A percentile compares a stretch with the other conserved stretches of the same genome.
phyloP scores from a whole-genome alignment of 2,329 filamentous ascomycete species.

The Apiospora aurea region DNA sequence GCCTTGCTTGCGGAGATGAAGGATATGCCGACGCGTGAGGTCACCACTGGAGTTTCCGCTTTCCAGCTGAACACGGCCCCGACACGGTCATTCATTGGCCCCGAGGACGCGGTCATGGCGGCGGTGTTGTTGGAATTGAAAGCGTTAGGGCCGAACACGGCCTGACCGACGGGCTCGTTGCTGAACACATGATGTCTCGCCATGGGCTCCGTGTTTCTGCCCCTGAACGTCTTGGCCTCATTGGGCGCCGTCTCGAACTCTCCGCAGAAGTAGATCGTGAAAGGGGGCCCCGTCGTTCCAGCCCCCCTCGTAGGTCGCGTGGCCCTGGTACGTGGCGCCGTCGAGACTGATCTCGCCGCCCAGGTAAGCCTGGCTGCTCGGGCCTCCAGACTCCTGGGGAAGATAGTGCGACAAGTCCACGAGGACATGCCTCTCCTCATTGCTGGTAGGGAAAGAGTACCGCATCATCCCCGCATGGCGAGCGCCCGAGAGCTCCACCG shows the following conservation, averaged over 20 bases:
- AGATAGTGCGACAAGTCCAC: constrained; percentile 58
- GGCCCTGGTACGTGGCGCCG: constrained; percentile 51
- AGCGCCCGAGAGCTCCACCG: constrained; percentile 63
- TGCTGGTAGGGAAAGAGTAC: constrained; percentile 35
- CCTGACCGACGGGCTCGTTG: constrained; percentile 60
- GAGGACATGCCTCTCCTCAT: constrained; percentile 45
- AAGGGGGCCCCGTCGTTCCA: constrained; percentile 49
- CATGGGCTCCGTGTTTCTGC: constrained; percentile 63
- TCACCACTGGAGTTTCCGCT: constrained; percentile 56
- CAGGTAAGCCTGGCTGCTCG: constrained; percentile 53
- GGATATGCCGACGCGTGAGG: constrained; percentile 71
- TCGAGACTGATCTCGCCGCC: constrained; percentile 50
- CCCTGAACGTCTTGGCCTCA: constrained; percentile 41
- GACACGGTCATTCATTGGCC: constrained; percentile 49
- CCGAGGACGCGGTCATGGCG: constrained; percentile 47
- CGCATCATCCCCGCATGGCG: constrained; percentile 25
- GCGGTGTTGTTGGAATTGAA: constrained; percentile 59
- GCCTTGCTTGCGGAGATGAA: constrained; percentile 72
- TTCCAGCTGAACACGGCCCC: constrained; percentile 71
- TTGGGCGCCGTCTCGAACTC: constrained; percentile 47
- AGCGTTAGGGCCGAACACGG: constrained; percentile 55
- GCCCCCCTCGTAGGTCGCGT: constrained; percentile 51
- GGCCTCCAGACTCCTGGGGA: constrained; percentile 50
- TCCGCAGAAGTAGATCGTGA: constrained; percentile 53
- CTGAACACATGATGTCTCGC: constrained; percentile 64